Base-by-base conservation (phyloP, 1,284 basidiomycete genomes). In the Termitomyces sp. region DNA sequence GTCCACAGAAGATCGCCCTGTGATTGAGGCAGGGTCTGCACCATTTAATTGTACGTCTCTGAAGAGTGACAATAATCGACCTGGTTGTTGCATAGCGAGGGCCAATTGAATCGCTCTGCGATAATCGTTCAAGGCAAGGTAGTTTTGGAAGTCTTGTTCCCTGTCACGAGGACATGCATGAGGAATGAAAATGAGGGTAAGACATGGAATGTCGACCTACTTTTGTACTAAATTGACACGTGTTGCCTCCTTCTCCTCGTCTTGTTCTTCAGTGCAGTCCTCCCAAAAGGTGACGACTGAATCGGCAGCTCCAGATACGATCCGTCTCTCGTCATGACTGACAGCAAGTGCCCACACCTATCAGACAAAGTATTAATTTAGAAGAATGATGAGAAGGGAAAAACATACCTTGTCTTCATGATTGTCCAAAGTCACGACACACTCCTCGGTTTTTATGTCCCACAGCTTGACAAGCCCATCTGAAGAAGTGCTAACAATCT, bases 391-490 rank as follows among this genome's bases (percentile, higher is more conserved):
- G 46, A 40, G 50, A 50, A 57, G 31, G 49, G 45, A 11, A 31
- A 44, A 6, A 65, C 81, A 33, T 57, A 89, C 93, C 79, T 95
- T 97, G 63, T 95, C 94, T 66, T 97, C 92, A 64, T 98, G 95
- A 61, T 94, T 95, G 69, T 99, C 97, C 66, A 99, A 73, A 7
- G 96, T 99, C 13, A 84, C 75, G 3, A 83, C 76, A 66, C 92
- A 97, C 60, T 90, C 85, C 66, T 99, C 96, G 49, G 91, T 87
- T 57, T 82, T 80, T 51, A 97, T 80, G 66, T 91, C 94, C 97
- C 97, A 99, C 24, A 99, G 60, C 72, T 98, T 99, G 57, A 98
- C 88, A 37, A 99, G 72, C 3, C 97, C 97, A 68, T 99, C 97
- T 11, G 92, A 92, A 0, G 88, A 93, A 14, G 91, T 78, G 53